These are phyloP conservation scores for Trapa incisa DNA, from an alignment of 345 rosid genomes.

Conservation along the genomic window DNA sequence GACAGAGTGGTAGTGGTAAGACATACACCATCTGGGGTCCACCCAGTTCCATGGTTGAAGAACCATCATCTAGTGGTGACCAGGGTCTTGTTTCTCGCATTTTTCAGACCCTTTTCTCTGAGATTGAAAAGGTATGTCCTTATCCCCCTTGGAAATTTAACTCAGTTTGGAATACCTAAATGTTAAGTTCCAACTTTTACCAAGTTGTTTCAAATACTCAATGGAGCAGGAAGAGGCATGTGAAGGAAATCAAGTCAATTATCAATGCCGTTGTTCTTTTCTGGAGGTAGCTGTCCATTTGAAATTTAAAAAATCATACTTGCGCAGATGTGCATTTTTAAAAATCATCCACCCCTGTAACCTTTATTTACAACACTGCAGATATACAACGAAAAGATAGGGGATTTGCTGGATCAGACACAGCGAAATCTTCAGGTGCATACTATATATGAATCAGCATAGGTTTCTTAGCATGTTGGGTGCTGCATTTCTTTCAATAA, in stretches of 20 bases:
- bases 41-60: slow-evolving; percentile 84
- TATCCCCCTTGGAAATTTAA: slow-evolving; percentile 2
- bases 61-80: slow-evolving; percentile 57
- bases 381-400: slow-evolving; percentile 85
- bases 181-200: background rate
- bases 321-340: background rate
- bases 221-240: slow-evolving; percentile 60
- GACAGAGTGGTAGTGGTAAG: slow-evolving; percentile 90
- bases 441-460: background rate
- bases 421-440: slow-evolving; percentile 85
- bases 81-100: slow-evolving; percentile 88
- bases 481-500: background rate
- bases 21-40: slow-evolving; percentile 98
- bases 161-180: background rate
- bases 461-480: slow-evolving; percentile 2
- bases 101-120: slow-evolving; percentile 69
- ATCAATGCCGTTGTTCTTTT: slow-evolving; percentile 94
- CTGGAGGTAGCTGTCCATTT: slow-evolving; percentile 50
- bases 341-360: background rate
- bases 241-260: slow-evolving; percentile 58
- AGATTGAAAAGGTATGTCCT: slow-evolving; percentile 55
- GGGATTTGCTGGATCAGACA: slow-evolving; percentile 84
- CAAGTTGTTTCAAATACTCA: background rate
- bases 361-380: slow-evolving; percentile 17
- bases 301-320: background rate